Base-by-base conservation (phyloP, 768 basidiomycete species). In the Mycena epipterygia region DNA sequence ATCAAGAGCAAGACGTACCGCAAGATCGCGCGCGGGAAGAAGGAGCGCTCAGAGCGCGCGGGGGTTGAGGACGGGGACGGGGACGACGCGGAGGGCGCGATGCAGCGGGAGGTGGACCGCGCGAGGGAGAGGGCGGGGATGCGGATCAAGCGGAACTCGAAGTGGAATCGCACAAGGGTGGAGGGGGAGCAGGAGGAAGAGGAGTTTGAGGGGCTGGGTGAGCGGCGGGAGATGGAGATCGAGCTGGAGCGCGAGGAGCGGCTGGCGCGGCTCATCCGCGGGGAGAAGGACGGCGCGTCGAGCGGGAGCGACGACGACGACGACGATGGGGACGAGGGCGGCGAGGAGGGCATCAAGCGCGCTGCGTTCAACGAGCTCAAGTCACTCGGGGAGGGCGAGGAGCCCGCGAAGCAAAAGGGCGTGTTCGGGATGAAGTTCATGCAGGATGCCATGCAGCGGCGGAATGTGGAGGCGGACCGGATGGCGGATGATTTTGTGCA, bases 401-500 rank as follows among this genome's bases (percentile, higher is more conserved):
- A 79, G 16, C 78, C 76, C 8, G 74, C 46, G 76, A 88, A 88
- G 74, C 81, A 84, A 56, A 93, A 92, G 81, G 89, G 93, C 69
- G 87, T 98, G 13, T 93, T 98, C 78, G 88, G 90, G 72, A 98
- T 99, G 98, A 98, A 98, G 82, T 99, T 99, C 81, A 99, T 99
- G 97, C 92, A 93, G 79, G 93, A 96, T 52, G 97, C 95, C 0
- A 91, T 93, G 84, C 89, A 89, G 6, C 85, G 95, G 72, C 88
- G 91, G 64, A 82, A 87, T 74, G 83, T 79, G 12, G 84, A 86
- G 61, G 89, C 88, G 1, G 85, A 91, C 67, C 86, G 86, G 65
- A 87, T 90, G 72, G 90, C 88, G 6, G 93, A 94, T 64, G 93
- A 94, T 74, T 90, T 97, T 68, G 81, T 90, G 70, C 84, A 84